Conservation (phyloP, 805 yeast genomes). For the Ogataea dorogensis region DNA sequence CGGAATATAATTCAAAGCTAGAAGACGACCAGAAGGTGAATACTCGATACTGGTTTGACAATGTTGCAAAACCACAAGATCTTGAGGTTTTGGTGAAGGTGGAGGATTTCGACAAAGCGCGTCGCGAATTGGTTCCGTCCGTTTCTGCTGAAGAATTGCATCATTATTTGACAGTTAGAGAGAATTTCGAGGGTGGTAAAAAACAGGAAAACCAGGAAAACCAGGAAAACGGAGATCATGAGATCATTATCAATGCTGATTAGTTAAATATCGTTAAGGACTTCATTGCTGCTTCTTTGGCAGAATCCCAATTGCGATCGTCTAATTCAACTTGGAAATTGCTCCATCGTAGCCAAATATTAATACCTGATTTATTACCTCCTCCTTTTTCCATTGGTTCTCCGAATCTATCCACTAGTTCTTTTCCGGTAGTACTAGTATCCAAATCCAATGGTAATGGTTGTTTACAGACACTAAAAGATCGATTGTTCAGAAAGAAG, state of each 20-base stretch:
- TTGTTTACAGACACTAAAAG: constrained; percentile 14
- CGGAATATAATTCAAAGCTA: constrained; percentile 42
- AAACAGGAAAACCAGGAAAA: constrained; percentile 13
- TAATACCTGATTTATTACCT: constrained; percentile 33
- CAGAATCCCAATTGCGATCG: constrained; percentile 38
- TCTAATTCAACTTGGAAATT: constrained; percentile 36
- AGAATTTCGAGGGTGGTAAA: constrained; percentile 75
- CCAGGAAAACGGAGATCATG: neutral
- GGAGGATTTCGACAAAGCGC: constrained; percentile 79
- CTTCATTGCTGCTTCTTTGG: constrained; percentile 29
- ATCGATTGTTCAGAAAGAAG: constrained; percentile 29
- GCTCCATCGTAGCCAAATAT: constrained; percentile 41
- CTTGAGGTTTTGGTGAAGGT: constrained; percentile 62
- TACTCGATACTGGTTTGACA: constrained; percentile 89
- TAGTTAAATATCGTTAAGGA: constrained; percentile 29
- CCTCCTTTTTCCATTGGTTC: constrained; percentile 44
- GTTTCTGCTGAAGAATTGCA: constrained; percentile 84
- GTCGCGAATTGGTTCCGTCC: constrained; percentile 69
- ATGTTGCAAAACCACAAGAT: constrained; percentile 66
- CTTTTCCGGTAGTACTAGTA: constrained; percentile 26
- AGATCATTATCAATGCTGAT: constrained; percentile 1
- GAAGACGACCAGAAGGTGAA: constrained; percentile 46
- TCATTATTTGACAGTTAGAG: constrained; percentile 78
- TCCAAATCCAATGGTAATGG: constrained; percentile 24
- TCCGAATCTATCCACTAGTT: constrained; percentile 34